phyloP scores from a whole-genome alignment of 306 rosid genomes.

The Spatholobus suberectus region DNA sequence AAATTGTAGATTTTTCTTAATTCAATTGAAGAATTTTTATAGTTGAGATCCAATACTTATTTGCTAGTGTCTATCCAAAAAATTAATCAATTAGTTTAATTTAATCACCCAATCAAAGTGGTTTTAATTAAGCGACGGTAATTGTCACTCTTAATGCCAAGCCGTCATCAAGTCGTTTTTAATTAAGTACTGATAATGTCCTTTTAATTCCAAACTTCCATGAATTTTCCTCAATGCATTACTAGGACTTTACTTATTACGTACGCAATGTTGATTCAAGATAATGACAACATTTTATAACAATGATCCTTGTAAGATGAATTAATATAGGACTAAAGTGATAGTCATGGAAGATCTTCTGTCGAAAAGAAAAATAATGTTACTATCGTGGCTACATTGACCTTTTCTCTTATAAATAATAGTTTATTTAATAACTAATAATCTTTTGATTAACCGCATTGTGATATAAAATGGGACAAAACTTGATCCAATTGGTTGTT shows the following conservation, averaged over 20 bases:
- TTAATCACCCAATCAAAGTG: not conserved
- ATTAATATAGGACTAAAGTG: not conserved
- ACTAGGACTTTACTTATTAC: not conserved
- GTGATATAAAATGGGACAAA: not conserved
- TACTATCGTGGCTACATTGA: not conserved
- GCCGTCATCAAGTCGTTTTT: not conserved
- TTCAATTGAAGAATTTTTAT: not conserved
- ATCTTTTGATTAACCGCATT: not conserved
- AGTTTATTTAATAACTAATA: not conserved
- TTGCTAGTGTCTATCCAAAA: not conserved
- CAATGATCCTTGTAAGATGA: not conserved
- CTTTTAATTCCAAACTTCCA: constrained; percentile 30
- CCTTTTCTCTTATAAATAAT: not conserved
- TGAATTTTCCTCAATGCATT: constrained; percentile 15
- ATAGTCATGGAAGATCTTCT: not conserved
- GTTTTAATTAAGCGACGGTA: not conserved
- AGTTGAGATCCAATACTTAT: not conserved
- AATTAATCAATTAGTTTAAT: constrained; percentile 1
- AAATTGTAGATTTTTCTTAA: not conserved
- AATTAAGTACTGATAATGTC: constrained; percentile 22
- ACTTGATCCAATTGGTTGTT: not conserved
- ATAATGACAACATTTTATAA: not conserved
- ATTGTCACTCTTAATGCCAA: not conserved
- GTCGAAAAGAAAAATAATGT: not conserved
- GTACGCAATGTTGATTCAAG: not conserved